Percentiles rank a stretch among this genome's conserved stretches.
Evolutionary conservation across 1,284 basidiomycete genomes (phyloP).

Genomic region (Butyriboletus regius): DNA sequence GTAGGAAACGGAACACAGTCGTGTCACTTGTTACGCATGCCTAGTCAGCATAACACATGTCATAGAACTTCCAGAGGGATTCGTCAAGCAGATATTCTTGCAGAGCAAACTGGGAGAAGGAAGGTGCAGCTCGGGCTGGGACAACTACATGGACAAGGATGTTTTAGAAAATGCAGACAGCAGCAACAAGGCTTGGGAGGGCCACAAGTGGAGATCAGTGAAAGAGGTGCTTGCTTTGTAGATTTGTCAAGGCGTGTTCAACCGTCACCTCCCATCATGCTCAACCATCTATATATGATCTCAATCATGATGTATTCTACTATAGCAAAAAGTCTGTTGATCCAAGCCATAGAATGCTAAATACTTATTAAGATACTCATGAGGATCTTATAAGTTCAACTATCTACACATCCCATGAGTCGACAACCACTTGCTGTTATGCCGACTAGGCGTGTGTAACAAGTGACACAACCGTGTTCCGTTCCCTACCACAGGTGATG

Average conservation of each 20-base stretch:
- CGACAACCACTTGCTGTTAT: slow-evolving; percentile 10
- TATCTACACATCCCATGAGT: slow-evolving; percentile 21
- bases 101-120: slow-evolving; percentile 19
- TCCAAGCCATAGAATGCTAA: neutral
- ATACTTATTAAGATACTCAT: neutral
- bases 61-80: too few species aligned
- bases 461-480: too few species aligned
- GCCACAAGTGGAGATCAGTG: slow-evolving; percentile 26
- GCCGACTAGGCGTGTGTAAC: too few species aligned
- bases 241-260: neutral
- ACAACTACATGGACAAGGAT: slow-evolving; percentile 25
- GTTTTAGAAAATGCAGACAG: slow-evolving; percentile 21
- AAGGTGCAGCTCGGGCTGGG: slow-evolving; percentile 28
- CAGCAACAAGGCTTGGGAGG: slow-evolving; percentile 26
- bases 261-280: neutral
- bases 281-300: neutral
- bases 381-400: neutral
- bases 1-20: too few species aligned
- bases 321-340: neutral
- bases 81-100: too few species aligned
- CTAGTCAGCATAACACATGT: too few species aligned
- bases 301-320: neutral
- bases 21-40: too few species aligned
- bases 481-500: too few species aligned
- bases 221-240: slow-evolving; percentile 26